Percentiles rank a stretch among this genome's conserved stretches.
phyloP scores from a whole-genome alignment of 371 early-diverging fungal genomes.

The Zopfochytrium polystomum region DNA sequence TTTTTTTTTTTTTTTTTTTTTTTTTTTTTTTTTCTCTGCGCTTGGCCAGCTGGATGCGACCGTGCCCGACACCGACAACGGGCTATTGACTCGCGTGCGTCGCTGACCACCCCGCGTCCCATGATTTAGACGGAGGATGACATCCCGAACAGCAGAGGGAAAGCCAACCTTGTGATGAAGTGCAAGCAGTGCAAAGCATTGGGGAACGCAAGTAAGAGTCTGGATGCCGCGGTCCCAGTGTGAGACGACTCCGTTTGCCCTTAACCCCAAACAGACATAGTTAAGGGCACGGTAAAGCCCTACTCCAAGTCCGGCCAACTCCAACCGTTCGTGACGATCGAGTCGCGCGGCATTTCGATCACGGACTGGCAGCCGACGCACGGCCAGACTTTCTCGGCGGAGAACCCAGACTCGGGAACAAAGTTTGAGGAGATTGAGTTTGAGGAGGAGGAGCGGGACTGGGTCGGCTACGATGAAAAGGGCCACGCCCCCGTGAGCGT shows the following conservation, averaged over 20 bases:
- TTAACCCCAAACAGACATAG: slow-evolving; percentile 48
- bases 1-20: too few relatives aligned
- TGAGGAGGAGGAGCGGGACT: slow-evolving; percentile 65
- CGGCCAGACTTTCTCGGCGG: slow-evolving; percentile 39
- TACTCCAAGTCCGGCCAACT: slow-evolving; percentile 64
- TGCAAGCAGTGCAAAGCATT: slow-evolving; percentile 91
- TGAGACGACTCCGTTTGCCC: too few relatives aligned
- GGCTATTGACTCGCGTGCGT: too few relatives aligned
- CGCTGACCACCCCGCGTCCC: not conserved
- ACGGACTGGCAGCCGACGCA: slow-evolving; percentile 71
- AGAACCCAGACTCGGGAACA: slow-evolving; percentile 69
- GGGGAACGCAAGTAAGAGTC: slow-evolving; percentile 29
- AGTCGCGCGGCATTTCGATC: slow-evolving; percentile 83
- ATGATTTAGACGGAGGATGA: slow-evolving; percentile 14
- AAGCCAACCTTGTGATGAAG: slow-evolving; percentile 83
- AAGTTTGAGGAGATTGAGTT: slow-evolving; percentile 78
- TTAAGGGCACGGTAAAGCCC: slow-evolving; percentile 53
- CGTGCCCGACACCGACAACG: too few relatives aligned
- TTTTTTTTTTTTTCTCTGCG: not conserved
- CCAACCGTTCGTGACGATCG: slow-evolving; percentile 66
- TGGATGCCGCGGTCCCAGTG: not conserved
- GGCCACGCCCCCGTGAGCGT: slow-evolving; percentile 47
- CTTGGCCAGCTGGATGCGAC: slow-evolving; percentile 10
- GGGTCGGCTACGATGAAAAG: slow-evolving; percentile 88
- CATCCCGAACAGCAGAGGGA: slow-evolving; percentile 53